Evolutionary conservation across 345 rosid genomes (phyloP).

Genomic region (Triadica sebifera): DNA sequence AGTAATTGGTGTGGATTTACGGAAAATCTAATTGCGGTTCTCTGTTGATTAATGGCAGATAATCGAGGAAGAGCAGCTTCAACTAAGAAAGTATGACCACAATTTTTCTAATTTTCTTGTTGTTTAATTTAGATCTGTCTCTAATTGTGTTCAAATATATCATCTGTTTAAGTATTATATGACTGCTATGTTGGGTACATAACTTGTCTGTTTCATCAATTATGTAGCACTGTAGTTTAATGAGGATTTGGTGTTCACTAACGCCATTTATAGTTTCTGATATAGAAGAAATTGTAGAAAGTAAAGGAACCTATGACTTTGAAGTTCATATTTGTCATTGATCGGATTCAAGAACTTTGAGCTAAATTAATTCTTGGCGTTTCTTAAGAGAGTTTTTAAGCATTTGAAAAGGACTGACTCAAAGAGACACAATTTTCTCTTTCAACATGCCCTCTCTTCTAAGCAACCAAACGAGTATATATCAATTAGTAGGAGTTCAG

Average conservation of each 20-base stretch:
- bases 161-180: neutral
- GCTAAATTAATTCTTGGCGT: neutral
- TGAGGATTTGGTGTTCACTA: neutral
- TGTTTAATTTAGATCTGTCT: neutral
- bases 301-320: neutral
- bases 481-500: neutral
- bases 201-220: too few relatives aligned
- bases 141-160: neutral
- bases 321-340: neutral
- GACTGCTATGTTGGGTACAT: too few relatives aligned
- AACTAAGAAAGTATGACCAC: conserved; percentile 61
- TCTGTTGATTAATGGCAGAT: conserved; percentile 38
- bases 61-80: conserved; percentile 84
- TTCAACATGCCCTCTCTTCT: neutral
- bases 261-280: conserved; percentile 2
- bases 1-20: neutral
- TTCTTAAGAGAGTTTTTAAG: neutral
- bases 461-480: neutral
- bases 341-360: neutral
- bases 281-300: neutral
- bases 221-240: too few relatives aligned
- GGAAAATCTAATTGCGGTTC: neutral
- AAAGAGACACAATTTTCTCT: neutral
- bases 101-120: neutral
- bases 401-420: neutral